Evolutionary conservation across 306 rosid genomes (phyloP).

Genomic region (Pyrus communis): DNA sequence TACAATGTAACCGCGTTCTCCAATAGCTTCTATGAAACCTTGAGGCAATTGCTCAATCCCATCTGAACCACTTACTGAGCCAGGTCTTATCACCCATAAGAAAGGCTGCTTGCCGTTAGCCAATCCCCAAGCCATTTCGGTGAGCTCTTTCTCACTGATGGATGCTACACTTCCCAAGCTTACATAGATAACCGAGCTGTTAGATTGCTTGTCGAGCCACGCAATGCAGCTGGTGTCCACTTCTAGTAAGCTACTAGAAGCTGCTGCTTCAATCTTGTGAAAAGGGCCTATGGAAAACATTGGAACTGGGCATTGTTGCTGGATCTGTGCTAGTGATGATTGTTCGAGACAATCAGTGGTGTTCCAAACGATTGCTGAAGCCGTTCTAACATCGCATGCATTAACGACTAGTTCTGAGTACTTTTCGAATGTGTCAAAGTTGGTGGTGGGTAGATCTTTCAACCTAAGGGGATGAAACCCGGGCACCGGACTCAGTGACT

Average conservation of each 20-base stretch:
- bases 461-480: slow-evolving; percentile 34
- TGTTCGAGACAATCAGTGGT: slow-evolving; percentile 31
- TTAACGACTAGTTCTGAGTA: neutral
- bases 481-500: slow-evolving; percentile 15
- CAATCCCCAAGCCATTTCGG: slow-evolving; percentile 44
- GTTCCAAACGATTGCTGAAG: slow-evolving; percentile 39
- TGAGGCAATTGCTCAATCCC: slow-evolving; percentile 46
- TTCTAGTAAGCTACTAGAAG: too few species aligned
- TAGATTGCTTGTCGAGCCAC: too few species aligned
- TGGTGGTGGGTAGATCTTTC: slow-evolving; percentile 39
- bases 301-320: slow-evolving; percentile 8
- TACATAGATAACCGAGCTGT: too few species aligned
- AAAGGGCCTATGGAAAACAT: slow-evolving; percentile 42
- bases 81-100: slow-evolving; percentile 61
- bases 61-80: slow-evolving; percentile 30
- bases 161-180: too few species aligned
- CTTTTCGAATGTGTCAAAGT: neutral
- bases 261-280: neutral
- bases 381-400: slow-evolving; percentile 7
- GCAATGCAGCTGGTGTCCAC: too few species aligned
- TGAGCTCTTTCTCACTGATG: neutral
- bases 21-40: slow-evolving; percentile 31
- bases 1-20: neutral
- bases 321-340: slow-evolving; percentile 15
- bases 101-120: slow-evolving; percentile 35